A percentile compares a stretch with the other conserved stretches of the same genome.
Evolutionary conservation across 164 flowering plant species (phyloP).

Genomic region (Macadamia integrifolia): DNA sequence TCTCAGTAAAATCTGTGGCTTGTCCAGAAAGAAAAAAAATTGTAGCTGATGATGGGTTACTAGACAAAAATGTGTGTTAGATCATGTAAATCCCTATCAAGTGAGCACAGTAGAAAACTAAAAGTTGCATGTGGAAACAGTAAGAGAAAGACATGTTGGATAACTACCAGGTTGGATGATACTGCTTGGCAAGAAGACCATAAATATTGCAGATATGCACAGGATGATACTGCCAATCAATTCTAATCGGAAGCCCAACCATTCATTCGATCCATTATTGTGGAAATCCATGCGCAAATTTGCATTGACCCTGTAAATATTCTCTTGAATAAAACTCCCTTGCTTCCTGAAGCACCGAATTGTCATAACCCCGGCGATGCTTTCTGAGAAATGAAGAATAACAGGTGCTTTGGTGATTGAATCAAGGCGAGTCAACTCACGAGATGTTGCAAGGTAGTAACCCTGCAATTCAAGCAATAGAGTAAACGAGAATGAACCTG

Average conservation of each 20-base stretch:
- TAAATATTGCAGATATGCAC: constrained; percentile 72
- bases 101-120: no score
- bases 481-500: no score
- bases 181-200: constrained; percentile 73
- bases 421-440: constrained; percentile 91
- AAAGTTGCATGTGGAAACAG: no score
- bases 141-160: neutral
- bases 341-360: constrained; percentile 80
- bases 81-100: no score
- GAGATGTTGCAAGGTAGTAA: constrained; percentile 73
- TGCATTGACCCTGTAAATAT: constrained; percentile 56
- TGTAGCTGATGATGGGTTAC: no score
- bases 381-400: constrained; percentile 95
- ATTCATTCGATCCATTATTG: constrained; percentile 85
- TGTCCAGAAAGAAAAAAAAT: no score
- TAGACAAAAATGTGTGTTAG: no score
- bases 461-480: constrained; percentile 37
- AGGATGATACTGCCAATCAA: constrained; percentile 68
- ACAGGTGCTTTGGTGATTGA: constrained; percentile 94
- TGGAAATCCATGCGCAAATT: constrained; percentile 92
- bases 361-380: constrained; percentile 84
- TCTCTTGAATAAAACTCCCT: constrained; percentile 49
- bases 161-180: constrained; percentile 67
- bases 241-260: constrained; percentile 93
- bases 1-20: no score